Conservation (phyloP, 768 basidiomycete genomes). For the Coprinellus micaceus region DNA sequence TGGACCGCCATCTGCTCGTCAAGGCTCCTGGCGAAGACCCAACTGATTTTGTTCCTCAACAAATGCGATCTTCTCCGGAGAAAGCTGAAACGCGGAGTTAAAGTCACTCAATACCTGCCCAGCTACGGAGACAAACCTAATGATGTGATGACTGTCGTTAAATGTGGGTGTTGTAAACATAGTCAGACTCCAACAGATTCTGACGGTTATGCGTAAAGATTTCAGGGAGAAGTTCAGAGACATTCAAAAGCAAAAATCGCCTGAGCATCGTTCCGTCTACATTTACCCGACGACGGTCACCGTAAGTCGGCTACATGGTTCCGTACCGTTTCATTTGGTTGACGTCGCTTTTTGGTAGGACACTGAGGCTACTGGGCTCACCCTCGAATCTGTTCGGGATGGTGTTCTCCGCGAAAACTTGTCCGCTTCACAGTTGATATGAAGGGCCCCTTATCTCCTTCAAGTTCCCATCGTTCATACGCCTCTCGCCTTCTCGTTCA, state of each 20-base stretch:
- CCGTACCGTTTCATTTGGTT: not conserved
- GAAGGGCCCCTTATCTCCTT: slow-evolving; percentile 10
- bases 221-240: slow-evolving; percentile 68
- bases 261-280: slow-evolving; percentile 52
- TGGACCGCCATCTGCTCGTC: slow-evolving; percentile 71
- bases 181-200: not conserved
- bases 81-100: slow-evolving; percentile 58
- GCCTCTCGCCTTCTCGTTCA: too few species aligned
- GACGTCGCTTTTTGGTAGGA: slow-evolving; percentile 36
- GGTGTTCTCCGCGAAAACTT: slow-evolving; percentile 60
- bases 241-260: slow-evolving; percentile 55
- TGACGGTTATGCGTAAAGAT: slow-evolving; percentile 35
- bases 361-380: slow-evolving; percentile 57
- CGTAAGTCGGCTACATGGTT: slow-evolving; percentile 33
- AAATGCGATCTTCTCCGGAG: slow-evolving; percentile 66
- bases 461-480: not conserved
- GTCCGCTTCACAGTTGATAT: slow-evolving; percentile 49
- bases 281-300: slow-evolving; percentile 69
- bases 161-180: slow-evolving; percentile 44
- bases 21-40: slow-evolving; percentile 55
- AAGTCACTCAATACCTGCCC: slow-evolving; percentile 55
- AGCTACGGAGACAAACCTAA: slow-evolving; percentile 70
- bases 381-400: slow-evolving; percentile 59
- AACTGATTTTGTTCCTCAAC: slow-evolving; percentile 63
- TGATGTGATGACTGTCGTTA: slow-evolving; percentile 56